phyloP scores from a whole-genome alignment of 176 grass and related monocot genomes.

The Elymus sibiricus region DNA sequence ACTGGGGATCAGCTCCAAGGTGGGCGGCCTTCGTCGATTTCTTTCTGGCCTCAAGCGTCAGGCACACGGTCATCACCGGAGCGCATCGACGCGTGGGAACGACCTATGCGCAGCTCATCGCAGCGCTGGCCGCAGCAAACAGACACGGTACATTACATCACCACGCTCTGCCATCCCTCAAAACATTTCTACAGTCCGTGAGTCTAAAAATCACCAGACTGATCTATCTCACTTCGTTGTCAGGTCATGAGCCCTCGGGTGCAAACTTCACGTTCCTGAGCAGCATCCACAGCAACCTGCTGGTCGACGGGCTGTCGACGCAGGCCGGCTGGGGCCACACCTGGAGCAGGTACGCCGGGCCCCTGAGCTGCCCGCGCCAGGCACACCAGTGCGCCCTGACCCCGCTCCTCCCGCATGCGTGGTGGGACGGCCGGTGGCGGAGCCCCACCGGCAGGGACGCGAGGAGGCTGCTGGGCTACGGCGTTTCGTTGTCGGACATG shows the following conservation, averaged over 20 bases:
- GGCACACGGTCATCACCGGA: slow-evolving; percentile 62
- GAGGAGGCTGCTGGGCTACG: slow-evolving; percentile 46
- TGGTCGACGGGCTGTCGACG: slow-evolving; percentile 49
- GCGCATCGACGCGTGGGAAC: slow-evolving; percentile 80
- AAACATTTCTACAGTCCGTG: background rate
- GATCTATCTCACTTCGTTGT: background rate
- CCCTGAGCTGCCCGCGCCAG: slow-evolving; percentile 59
- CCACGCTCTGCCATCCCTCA: background rate
- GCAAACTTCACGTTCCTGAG: slow-evolving; percentile 79
- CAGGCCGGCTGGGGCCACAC: slow-evolving; percentile 87
- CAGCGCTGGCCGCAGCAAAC: slow-evolving; percentile 68
- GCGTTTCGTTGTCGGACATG: slow-evolving; percentile 36
- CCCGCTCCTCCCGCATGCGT: slow-evolving; percentile 66
- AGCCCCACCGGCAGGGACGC: slow-evolving; percentile 59
- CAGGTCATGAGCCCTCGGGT: slow-evolving; percentile 35
- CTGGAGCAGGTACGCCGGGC: slow-evolving; percentile 80
- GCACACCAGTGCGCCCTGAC: slow-evolving; percentile 65
- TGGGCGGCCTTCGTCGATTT: slow-evolving; percentile 93
- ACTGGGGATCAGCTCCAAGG: slow-evolving; percentile 85
- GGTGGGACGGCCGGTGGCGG: slow-evolving; percentile 82
- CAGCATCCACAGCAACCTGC: slow-evolving; percentile 73
- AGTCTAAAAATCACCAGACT: background rate
- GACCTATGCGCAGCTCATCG: slow-evolving; percentile 73
- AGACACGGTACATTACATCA: slow-evolving; percentile 42
- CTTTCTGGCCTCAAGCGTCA: slow-evolving; percentile 73